A percentile compares a stretch with the other conserved stretches of the same genome.
phyloP scores from a whole-genome alignment of 345 rosid species.

The Sonneratia caseolaris region DNA sequence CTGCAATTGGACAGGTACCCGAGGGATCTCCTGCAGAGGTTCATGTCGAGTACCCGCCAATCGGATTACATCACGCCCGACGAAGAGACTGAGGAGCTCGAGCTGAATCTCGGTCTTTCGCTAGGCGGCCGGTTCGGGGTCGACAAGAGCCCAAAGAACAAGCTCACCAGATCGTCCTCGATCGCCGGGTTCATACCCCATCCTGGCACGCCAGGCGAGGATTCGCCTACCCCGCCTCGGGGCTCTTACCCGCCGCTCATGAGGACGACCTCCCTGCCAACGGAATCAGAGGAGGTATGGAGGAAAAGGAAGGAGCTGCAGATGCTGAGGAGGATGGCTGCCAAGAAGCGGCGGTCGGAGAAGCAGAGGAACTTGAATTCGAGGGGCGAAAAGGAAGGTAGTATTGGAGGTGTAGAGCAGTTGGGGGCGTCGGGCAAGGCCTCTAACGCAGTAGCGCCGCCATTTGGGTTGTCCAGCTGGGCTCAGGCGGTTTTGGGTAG shows the following conservation, averaged over 20 bases:
- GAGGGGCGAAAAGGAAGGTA: conserved; percentile 6
- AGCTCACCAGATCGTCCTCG: conserved; percentile 67
- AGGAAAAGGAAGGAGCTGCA: conserved; percentile 86
- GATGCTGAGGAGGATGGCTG: conserved; percentile 71
- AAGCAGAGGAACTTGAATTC: conserved; percentile 52
- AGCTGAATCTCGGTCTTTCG: conserved; percentile 82
- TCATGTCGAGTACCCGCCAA: conserved; percentile 24
- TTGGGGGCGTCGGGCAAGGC: conserved; percentile 20
- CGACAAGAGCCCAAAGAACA: conserved; percentile 40
- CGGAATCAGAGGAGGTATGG: conserved; percentile 89
- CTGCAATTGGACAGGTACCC: conserved; percentile 39
- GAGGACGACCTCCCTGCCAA: conserved; percentile 76
- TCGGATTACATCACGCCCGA: conserved; percentile 10
- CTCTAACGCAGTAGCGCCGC: conserved; percentile 7
- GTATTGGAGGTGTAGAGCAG: conserved; percentile 1
- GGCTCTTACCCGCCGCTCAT: conserved; percentile 35
- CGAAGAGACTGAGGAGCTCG: conserved; percentile 37
- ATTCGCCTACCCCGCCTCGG: conserved; percentile 9
- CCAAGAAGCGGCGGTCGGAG: conserved; percentile 71
- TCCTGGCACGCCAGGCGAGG: conserved; percentile 19
- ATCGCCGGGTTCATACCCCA: conserved; percentile 44
- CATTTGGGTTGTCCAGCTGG: conserved; percentile 35
- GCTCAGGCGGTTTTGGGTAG: conserved; percentile 16
- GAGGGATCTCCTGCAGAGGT: conserved; percentile 69
- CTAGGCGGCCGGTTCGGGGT: conserved; percentile 88